Conservation (phyloP, 345 rosid genomes). For the Mallotus nudiflorus region DNA sequence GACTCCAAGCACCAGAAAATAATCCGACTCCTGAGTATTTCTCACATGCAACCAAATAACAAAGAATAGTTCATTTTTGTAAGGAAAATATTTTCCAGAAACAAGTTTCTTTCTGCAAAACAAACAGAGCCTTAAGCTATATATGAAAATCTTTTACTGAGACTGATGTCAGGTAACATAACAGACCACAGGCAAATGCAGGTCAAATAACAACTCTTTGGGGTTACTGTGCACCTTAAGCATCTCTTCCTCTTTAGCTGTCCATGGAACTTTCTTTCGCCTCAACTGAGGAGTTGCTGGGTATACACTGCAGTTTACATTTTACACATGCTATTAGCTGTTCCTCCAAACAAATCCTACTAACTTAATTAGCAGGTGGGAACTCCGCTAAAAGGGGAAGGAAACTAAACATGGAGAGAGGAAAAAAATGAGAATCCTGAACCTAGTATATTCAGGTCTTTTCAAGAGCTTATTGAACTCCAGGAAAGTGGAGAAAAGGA, state of each 20-base stretch:
- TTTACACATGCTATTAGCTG: background rate
- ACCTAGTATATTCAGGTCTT: background rate
- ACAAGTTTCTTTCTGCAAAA: background rate
- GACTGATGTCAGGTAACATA: background rate
- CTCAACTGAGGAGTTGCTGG: constrained; percentile 31
- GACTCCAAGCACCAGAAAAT: too few relatives aligned
- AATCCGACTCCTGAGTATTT: too few relatives aligned
- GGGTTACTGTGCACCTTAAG: constrained; percentile 35
- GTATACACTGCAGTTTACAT: constrained; percentile 27
- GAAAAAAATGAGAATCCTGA: background rate
- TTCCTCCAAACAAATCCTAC: background rate
- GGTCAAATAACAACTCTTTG: background rate
- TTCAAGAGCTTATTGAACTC: background rate
- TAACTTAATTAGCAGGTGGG: background rate
- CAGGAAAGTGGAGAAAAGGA: background rate
- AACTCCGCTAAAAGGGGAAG: background rate
- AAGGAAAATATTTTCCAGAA: too few relatives aligned
- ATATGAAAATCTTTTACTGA: background rate
- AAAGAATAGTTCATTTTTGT: too few relatives aligned
- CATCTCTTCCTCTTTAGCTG: constrained; percentile 39
- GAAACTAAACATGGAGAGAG: background rate
- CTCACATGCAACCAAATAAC: too few relatives aligned
- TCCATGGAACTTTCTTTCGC: constrained; percentile 44
- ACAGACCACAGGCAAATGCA: background rate
- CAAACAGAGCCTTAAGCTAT: background rate